Evolutionary conservation across 345 rosid genomes (phyloP), one percentile per base, ranked within the genome.

Genomic region (Brassica cretica): DNA sequence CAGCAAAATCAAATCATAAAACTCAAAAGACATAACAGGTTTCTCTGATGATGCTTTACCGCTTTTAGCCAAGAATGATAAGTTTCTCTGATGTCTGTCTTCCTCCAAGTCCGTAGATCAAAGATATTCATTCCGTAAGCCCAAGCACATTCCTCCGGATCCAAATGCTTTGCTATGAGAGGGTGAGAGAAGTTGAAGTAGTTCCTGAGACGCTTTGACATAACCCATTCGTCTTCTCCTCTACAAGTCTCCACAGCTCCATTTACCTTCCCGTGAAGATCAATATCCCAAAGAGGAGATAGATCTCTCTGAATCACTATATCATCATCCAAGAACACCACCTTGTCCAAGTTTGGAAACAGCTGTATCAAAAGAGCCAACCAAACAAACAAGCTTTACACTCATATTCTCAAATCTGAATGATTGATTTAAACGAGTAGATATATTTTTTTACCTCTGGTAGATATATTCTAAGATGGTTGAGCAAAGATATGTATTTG

Each of bases 101-200:
- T 87, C 83, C 98, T 93, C 99, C 99, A 96, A 2, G 91, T 85
- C 55, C 81, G 84, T 27, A 96, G 91, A 88, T 96, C 99, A 68
- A 96, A 91, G 76, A 96, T 82, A 77, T 96, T 96, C 99, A 96
- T 96, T 64, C 99, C 99, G 82, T 96, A 96, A 44, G 99, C 99
- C 99, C 99, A 96, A 6, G 99, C 99, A 83, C 99, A 96, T 85
- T 96, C 99, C 60, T 90, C 79, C 0, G 98, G 95, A 70, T 96
- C 86, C 87, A 96, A 84, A 85, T 89, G 83, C 75, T 93, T 88
- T 41, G 88, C 79, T 7, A 96, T 68, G 77, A 89, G 93, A 51
- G 99, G 98, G 87, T 96, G 98, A 15, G 99, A 89, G 85, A 96
- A 96, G 83, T 96, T 96, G 90, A 96, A 96, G 89, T 96, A 96